These are phyloP conservation scores for Alternaria angustiovoidea DNA, from an alignment of 2,329 filamentous ascomycete species.

Conservation along the genomic window DNA sequence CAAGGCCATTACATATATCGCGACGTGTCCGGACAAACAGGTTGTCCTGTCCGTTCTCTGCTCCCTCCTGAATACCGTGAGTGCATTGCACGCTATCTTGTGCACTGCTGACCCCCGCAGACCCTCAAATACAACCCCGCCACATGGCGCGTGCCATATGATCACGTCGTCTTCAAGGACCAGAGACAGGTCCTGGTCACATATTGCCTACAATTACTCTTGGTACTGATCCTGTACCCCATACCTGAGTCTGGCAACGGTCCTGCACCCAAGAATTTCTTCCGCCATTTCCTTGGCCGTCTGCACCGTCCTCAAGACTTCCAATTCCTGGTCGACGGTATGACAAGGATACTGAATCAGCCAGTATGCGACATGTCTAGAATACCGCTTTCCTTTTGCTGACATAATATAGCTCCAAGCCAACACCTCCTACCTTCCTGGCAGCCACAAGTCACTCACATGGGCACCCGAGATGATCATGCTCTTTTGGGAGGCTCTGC, in stretches of 20 bases:
- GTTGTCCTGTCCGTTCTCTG: slow-evolving; percentile 88
- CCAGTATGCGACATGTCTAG: slow-evolving; percentile 60
- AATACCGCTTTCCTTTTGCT: slow-evolving; percentile 18
- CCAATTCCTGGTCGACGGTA: slow-evolving; percentile 94
- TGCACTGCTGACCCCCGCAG: slow-evolving; percentile 56
- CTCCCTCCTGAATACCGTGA: slow-evolving; percentile 90
- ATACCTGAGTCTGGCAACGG: slow-evolving; percentile 78
- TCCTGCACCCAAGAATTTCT: slow-evolving; percentile 82
- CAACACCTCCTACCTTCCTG: slow-evolving; percentile 86
- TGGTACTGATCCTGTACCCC: slow-evolving; percentile 84
- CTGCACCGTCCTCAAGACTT: slow-evolving; percentile 95
- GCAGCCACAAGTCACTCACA: slow-evolving; percentile 78
- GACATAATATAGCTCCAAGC: slow-evolving; percentile 70
- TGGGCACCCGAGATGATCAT: slow-evolving; percentile 96
- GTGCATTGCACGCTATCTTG: slow-evolving; percentile 42
- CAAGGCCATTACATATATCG: slow-evolving; percentile 85
- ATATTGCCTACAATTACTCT: slow-evolving; percentile 88
- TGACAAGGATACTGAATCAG: slow-evolving; percentile 90
- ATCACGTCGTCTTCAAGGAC: slow-evolving; percentile 90
- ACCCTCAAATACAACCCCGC: slow-evolving; percentile 96
- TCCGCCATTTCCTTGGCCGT: slow-evolving; percentile 88
- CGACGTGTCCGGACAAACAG: slow-evolving; percentile 88
- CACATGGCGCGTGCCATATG: slow-evolving; percentile 92
- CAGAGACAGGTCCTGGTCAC: slow-evolving; percentile 89
- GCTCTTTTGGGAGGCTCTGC: slow-evolving; percentile 95